Conservation (phyloP, 768 basidiomycete species). For the Jaapia argillacea region DNA sequence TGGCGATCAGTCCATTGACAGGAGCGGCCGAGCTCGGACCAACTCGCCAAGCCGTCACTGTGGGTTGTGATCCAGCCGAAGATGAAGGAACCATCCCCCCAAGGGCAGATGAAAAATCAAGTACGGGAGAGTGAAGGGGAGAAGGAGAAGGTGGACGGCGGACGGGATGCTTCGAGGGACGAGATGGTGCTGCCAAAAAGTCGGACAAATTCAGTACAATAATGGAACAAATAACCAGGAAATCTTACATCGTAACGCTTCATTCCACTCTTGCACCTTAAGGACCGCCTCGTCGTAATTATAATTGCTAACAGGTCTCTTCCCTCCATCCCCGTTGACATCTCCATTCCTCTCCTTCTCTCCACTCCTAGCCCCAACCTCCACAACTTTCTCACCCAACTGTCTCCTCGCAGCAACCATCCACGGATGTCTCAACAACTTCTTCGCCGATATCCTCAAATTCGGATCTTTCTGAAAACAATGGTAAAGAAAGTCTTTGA, state of each 20-base stretch:
- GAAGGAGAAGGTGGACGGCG: slow-evolving; percentile 31
- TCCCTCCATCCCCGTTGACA: slow-evolving; percentile 25
- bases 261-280: slow-evolving; percentile 98
- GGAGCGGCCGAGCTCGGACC: slow-evolving; percentile 6
- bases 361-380: slow-evolving; percentile 15
- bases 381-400: slow-evolving; percentile 28
- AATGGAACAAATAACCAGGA: slow-evolving; percentile 4
- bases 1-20: slow-evolving; percentile 10
- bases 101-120: neutral
- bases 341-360: slow-evolving; percentile 21
- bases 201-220: slow-evolving; percentile 5
- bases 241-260: slow-evolving; percentile 78
- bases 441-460: slow-evolving; percentile 88
- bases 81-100: slow-evolving; percentile 6
- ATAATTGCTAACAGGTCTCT: slow-evolving; percentile 62
- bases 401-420: slow-evolving; percentile 82
- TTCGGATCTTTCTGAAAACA: slow-evolving; percentile 99
- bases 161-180: slow-evolving; percentile 58
- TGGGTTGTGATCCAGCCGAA: slow-evolving; percentile 7
- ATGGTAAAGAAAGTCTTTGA: slow-evolving; percentile 93
- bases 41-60: slow-evolving; percentile 4
- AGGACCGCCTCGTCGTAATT: slow-evolving; percentile 92
- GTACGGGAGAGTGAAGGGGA: neutral
- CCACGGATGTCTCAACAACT: slow-evolving; percentile 91
- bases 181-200: slow-evolving; percentile 47